Conservation (phyloP, 169 alveolate species). For the Babesia bovis region DNA sequence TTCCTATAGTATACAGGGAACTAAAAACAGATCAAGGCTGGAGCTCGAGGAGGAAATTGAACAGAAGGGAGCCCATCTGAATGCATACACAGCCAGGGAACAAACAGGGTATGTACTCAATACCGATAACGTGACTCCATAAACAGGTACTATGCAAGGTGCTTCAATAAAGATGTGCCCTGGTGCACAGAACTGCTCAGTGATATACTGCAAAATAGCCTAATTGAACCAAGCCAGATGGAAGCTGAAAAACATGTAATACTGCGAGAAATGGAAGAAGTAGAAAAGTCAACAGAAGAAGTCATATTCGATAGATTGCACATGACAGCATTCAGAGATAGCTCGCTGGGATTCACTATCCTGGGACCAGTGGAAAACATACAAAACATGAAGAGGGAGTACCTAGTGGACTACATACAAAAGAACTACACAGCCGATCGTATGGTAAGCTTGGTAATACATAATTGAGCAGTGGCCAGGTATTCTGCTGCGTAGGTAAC, state of each 20-base stretch:
- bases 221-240: conserved; percentile 81
- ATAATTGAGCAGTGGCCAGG: conserved; percentile 1
- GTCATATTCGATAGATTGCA: conserved; percentile 90
- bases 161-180: conserved; percentile 82
- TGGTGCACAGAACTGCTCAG: conserved; percentile 89
- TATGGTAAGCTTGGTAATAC: conserved; percentile 62
- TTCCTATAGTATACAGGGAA: conserved; percentile 79
- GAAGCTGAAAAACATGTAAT: conserved; percentile 91
- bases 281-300: conserved; percentile 88
- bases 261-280: conserved; percentile 93
- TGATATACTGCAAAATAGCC: conserved; percentile 90
- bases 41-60: conserved; percentile 94
- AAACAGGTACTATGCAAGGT: conserved; percentile 78
- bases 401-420: conserved; percentile 84
- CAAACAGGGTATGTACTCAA: conserved; percentile 86
- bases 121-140: not conserved
- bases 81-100: conserved; percentile 97
- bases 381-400: conserved; percentile 82
- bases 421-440: conserved; percentile 90
- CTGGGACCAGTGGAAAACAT: conserved; percentile 88
- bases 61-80: conserved; percentile 93
- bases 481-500: conserved; percentile 90
- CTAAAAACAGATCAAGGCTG: conserved; percentile 85
- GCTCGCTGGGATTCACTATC: conserved; percentile 90
- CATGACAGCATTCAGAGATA: conserved; percentile 87